These are phyloP conservation scores for Trametes sp. DNA, from an alignment of 1,284 basidiomycete species.

Conservation along the genomic window DNA sequence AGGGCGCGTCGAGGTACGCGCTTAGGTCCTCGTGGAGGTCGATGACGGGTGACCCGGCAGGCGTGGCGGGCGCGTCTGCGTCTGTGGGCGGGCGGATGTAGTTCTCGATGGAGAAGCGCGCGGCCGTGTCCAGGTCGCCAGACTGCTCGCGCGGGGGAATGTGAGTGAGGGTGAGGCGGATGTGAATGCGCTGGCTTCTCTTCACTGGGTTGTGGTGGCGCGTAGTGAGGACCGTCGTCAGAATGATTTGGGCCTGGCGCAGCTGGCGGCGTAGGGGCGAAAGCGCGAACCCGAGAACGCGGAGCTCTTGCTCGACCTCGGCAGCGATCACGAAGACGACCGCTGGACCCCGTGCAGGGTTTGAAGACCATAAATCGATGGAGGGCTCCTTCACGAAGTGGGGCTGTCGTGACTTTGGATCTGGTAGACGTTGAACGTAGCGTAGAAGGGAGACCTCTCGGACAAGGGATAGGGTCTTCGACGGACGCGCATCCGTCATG, in stretches of 20 bases:
- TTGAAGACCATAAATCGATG: not conserved
- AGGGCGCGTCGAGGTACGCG: not conserved
- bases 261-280: not conserved
- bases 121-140: not conserved
- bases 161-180: not conserved
- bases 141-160: not conserved
- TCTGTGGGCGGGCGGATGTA: not conserved
- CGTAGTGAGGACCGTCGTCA: not conserved
- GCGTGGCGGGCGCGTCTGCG: not conserved
- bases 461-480: not conserved
- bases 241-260: not conserved
- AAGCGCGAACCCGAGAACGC: not conserved
- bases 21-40: not conserved
- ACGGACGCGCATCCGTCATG: not conserved
- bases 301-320: not conserved
- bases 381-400: not conserved
- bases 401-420: not conserved
- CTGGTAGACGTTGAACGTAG: not conserved
- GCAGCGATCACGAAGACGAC: not conserved
- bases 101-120: conserved; percentile 1
- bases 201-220: not conserved
- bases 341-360: not conserved
- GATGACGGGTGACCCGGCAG: not conserved
- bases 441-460: not conserved
- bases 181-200: not conserved